Evolutionary conservation across 352 stramenopile species (phyloP).

Genomic region (Phytophthora foliorum): DNA sequence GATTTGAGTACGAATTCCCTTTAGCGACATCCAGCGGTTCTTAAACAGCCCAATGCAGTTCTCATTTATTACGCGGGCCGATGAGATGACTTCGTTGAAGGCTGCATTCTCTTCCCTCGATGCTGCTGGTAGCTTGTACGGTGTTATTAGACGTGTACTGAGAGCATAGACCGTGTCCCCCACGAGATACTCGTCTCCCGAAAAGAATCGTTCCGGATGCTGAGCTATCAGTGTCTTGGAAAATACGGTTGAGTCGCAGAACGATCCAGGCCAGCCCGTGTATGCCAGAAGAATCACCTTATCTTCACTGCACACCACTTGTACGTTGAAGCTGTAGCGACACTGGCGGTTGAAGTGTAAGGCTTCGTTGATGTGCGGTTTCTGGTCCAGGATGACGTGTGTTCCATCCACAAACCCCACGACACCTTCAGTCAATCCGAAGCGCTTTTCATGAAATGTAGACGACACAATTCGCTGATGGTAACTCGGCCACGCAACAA

Average conservation of each 20-base stretch:
- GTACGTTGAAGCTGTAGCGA: constrained; percentile 7
- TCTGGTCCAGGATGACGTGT: constrained; percentile 1
- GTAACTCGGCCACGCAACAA: not conserved
- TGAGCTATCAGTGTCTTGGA: not conserved
- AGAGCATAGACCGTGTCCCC: constrained; percentile 3
- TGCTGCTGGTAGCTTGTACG: constrained; percentile 2
- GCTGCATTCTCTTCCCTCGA: not conserved
- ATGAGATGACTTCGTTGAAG: constrained; percentile 1
- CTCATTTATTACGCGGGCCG: constrained; percentile 11
- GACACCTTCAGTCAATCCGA: not conserved
- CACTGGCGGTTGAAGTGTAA: constrained; percentile 6
- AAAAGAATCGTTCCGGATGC: not conserved
- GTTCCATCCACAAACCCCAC: constrained; percentile 15
- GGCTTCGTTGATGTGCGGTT: constrained; percentile 7
- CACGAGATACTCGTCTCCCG: not conserved
- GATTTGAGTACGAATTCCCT: constrained; percentile 10
- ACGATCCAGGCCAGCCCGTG: constrained; percentile 14
- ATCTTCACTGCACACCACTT: constrained; percentile 3
- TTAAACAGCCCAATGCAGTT: constrained; percentile 15
- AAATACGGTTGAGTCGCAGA: constrained; percentile 1
- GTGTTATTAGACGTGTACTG: not conserved
- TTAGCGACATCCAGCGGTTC: constrained; percentile 12
- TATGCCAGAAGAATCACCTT: constrained; percentile 2
- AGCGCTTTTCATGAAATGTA: constrained; percentile 5
- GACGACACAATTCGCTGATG: not conserved